phyloP scores from a whole-genome alignment of 2,329 filamentous ascomycete species.

The Sporothrix mexicana region DNA sequence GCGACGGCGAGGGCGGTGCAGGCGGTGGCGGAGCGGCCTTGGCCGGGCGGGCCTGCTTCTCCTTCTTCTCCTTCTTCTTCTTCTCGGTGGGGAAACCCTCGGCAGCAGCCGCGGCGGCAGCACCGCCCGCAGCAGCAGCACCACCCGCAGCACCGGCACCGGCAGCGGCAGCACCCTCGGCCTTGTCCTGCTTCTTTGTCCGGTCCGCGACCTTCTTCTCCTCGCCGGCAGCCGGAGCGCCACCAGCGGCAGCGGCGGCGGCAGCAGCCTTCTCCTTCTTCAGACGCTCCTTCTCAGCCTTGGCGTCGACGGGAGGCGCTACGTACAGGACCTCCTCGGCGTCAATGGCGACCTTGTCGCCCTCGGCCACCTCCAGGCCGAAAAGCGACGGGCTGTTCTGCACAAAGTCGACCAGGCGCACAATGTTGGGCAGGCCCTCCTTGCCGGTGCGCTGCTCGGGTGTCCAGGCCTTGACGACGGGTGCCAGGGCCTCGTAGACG shows the following conservation, averaged over 20 bases:
- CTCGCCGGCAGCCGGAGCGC: conserved; percentile 50
- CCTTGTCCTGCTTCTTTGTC: conserved; percentile 62
- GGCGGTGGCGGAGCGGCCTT: conserved; percentile 72
- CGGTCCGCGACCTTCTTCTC: conserved; percentile 62
- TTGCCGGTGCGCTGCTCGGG: conserved; percentile 88
- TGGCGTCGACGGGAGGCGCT: conserved; percentile 86
- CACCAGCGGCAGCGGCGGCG: conserved; percentile 61
- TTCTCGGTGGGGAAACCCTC: conserved; percentile 51
- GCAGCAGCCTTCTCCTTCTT: conserved; percentile 95
- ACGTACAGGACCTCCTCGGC: conserved; percentile 81
- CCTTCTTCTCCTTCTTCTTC: conserved; percentile 86
- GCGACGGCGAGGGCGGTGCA: conserved; percentile 77
- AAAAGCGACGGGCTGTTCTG: conserved; percentile 83
- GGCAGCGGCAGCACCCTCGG: conserved; percentile 35
- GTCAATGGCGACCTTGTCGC: conserved; percentile 80
- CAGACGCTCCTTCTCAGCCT: conserved; percentile 93
- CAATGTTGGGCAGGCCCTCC: conserved; percentile 86
- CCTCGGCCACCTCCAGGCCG: conserved; percentile 70
- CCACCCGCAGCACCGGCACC: conserved; percentile 43
- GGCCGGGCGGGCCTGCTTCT: conserved; percentile 69
- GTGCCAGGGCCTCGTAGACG: conserved; percentile 78
- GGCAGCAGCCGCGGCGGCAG: conserved; percentile 45
- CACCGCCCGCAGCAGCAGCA: conserved; percentile 40
- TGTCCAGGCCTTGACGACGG: conserved; percentile 78
- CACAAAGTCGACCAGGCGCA: conserved; percentile 91